Conservation (phyloP, 169 alveolate genomes). For the Eimeria praecox region DNA sequence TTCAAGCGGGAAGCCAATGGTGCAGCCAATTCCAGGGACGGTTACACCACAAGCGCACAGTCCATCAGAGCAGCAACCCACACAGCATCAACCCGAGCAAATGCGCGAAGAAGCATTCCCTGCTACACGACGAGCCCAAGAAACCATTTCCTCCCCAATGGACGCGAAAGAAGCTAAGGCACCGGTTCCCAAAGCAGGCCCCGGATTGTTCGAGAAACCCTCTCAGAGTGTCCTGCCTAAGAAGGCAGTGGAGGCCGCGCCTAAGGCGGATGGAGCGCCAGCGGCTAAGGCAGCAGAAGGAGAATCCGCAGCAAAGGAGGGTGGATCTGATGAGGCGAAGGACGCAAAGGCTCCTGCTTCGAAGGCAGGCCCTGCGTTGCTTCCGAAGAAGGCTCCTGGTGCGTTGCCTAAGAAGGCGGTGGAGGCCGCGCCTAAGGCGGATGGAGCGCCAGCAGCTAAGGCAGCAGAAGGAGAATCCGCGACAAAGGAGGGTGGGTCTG, state of each 20-base stretch:
- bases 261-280: constrained; percentile 14
- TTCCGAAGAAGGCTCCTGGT: not conserved
- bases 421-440: constrained; percentile 7
- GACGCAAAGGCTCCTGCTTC: not conserved
- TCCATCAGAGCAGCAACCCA: too few relatives aligned
- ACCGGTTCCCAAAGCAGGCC: not conserved
- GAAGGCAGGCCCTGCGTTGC: constrained; percentile 1
- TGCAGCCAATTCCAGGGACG: not conserved
- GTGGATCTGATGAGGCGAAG: constrained; percentile 10
- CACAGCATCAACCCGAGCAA: too few relatives aligned
- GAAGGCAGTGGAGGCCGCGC: constrained; percentile 21
- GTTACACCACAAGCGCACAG: not conserved
- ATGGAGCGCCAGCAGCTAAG: not conserved
- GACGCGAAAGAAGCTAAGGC: not conserved
- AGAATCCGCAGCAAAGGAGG: constrained; percentile 10
- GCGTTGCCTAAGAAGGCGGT: constrained; percentile 48
- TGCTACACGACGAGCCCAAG: too few relatives aligned
- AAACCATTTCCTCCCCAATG: not conserved
- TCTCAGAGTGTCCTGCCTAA: not conserved
- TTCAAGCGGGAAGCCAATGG: not conserved
- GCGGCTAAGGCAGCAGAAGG: constrained; percentile 15
- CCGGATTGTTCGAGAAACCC: not conserved
- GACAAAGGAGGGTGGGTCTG: constrained; percentile 20
- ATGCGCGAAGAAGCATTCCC: too few relatives aligned
- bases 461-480: not conserved